phyloP scores from a whole-genome alignment of 345 rosid genomes.

The Barbarea vulgaris region DNA sequence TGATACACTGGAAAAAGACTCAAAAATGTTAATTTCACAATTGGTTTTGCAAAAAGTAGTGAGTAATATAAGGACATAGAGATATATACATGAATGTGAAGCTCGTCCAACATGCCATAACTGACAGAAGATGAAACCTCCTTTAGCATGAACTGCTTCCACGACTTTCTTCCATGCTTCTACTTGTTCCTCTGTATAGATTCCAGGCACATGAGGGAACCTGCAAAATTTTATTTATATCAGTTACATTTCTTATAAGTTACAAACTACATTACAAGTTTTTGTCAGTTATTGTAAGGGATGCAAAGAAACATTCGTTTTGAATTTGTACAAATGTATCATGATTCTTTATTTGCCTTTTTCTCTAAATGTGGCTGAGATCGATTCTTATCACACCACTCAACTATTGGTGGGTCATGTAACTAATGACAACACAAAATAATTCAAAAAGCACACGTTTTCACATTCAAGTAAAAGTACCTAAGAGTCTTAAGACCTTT shows the following conservation, averaged over 20 bases:
- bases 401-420: constrained; percentile 15
- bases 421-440: not conserved
- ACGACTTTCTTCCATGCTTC: constrained; percentile 84
- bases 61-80: not conserved
- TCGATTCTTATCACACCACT: not conserved
- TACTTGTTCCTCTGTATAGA: constrained; percentile 76
- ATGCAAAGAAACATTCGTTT: not conserved
- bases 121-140: constrained; percentile 81
- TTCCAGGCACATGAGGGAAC: constrained; percentile 90
- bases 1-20: constrained; percentile 53
- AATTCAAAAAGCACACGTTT: not conserved
- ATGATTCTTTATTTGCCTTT: not conserved
- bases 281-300: not conserved
- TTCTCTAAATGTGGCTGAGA: not conserved
- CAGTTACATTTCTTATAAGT: not conserved
- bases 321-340: not conserved
- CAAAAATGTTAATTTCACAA: not conserved
- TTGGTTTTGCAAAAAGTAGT: not conserved
- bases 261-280: not conserved
- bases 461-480: not conserved
- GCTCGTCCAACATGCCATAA: constrained; percentile 96
- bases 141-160: constrained; percentile 76
- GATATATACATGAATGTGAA: constrained; percentile 58
- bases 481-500: not conserved
- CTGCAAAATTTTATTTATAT: constrained; percentile 35